Conservation (phyloP, 2,329 filamentous ascomycete species). For the Cytospora mali region DNA sequence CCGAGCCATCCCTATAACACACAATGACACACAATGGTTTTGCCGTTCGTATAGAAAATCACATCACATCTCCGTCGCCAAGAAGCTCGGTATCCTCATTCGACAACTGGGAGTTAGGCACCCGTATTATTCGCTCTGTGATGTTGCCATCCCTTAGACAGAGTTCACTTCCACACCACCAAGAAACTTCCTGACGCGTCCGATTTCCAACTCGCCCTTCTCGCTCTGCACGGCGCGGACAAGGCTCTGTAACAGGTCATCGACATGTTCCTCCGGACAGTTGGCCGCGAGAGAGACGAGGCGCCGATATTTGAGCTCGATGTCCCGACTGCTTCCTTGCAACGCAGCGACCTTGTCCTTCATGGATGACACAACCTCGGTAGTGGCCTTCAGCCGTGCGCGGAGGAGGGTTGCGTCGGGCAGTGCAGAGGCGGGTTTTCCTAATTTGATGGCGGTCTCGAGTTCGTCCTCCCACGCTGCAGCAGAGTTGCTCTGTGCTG, state of each 20-base stretch:
- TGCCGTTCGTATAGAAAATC: neutral
- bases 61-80: neutral
- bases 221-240: constrained; percentile 91
- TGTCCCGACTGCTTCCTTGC: constrained; percentile 76
- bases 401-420: constrained; percentile 64
- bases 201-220: constrained; percentile 72
- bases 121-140: neutral
- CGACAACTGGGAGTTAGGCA: neutral
- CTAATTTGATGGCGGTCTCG: constrained; percentile 49
- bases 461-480: constrained; percentile 59
- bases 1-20: neutral
- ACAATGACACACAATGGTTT: neutral
- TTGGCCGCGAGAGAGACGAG: constrained; percentile 87
- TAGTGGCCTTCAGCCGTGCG: constrained; percentile 71
- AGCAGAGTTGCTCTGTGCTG: constrained; percentile 49
- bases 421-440: constrained; percentile 49
- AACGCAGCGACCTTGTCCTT: constrained; percentile 69
- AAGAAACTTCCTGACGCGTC: constrained; percentile 76
- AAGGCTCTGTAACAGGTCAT: constrained; percentile 76
- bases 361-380: constrained; percentile 67
- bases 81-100: neutral
- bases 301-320: constrained; percentile 84
- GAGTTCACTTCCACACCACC: constrained; percentile 68
- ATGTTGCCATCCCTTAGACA: constrained; percentile 31
- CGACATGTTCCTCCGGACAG: constrained; percentile 76